A percentile compares a stretch with the other conserved stretches of the same genome.
Conservation (phyloP, 495 filamentous ascomycete species). For the Pyrenula massariospora region DNA sequence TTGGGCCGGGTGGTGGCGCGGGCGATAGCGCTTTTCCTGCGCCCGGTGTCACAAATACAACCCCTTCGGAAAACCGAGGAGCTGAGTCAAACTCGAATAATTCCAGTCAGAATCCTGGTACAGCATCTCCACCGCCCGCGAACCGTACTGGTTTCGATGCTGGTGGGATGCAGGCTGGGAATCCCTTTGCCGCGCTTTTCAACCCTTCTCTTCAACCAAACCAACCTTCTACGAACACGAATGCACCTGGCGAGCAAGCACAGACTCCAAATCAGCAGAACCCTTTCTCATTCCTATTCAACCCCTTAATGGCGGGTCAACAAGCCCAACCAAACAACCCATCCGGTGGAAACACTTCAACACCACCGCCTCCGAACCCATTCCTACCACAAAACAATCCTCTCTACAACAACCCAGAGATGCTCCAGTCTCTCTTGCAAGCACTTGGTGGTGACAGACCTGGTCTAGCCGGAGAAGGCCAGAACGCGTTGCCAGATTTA, state of each 20-base stretch:
- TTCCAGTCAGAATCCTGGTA: constrained; percentile 1
- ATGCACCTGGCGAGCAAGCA: constrained; percentile 12
- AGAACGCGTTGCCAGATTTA: constrained; percentile 17
- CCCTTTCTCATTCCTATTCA: constrained; percentile 42
- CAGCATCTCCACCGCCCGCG: constrained; percentile 7
- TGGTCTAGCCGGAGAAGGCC: constrained; percentile 17
- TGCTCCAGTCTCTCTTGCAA: constrained; percentile 36
- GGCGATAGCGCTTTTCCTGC: constrained; percentile 61
- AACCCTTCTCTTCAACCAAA: constrained; percentile 21
- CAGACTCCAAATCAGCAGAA: constrained; percentile 26
- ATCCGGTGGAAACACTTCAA: constrained; percentile 12
- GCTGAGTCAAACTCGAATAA: constrained; percentile 8
- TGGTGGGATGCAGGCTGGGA: too few relatives aligned
- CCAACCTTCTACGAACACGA: background rate
- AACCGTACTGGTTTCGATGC: constrained; percentile 20
- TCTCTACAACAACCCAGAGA: constrained; percentile 34
- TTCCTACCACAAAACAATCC: constrained; percentile 32
- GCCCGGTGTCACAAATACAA: constrained; percentile 75
- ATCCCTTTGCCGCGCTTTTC: constrained; percentile 67
- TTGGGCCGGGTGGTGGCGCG: constrained; percentile 29
- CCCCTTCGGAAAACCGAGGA: constrained; percentile 26
- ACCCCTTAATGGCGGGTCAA: constrained; percentile 25
- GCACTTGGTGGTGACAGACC: constrained; percentile 25
- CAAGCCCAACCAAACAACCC: constrained; percentile 4
- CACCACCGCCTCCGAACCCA: constrained; percentile 25